Evolutionary conservation across 768 basidiomycete species (phyloP).

Genomic region (Leccinum olivaceopallidum): DNA sequence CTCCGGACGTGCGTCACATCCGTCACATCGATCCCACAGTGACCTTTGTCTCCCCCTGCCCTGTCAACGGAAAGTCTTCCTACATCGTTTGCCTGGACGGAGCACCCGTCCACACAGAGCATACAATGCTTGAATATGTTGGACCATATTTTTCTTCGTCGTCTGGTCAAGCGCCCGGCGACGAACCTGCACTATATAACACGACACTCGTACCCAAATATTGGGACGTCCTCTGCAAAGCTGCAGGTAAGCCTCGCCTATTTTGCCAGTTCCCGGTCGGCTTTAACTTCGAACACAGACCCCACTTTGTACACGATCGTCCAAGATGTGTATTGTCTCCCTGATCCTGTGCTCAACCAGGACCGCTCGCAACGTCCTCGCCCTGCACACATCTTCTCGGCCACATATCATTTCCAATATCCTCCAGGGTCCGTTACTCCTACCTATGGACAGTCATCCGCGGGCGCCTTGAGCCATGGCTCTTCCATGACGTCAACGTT

Average conservation of each 20-base stretch:
- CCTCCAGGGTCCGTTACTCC: constrained; percentile 16
- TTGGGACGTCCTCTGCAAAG: constrained; percentile 60
- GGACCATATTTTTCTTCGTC: constrained; percentile 35
- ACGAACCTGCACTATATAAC: constrained; percentile 51
- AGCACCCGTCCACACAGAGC: constrained; percentile 52
- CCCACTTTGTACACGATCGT: constrained; percentile 65
- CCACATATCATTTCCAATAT: constrained; percentile 58
- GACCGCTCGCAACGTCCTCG: constrained; percentile 24
- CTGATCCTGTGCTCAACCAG: constrained; percentile 25
- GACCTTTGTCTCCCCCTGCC: constrained; percentile 54
- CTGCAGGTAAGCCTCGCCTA: constrained; percentile 44
- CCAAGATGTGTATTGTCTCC: constrained; percentile 53
- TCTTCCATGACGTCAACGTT: constrained; percentile 21
- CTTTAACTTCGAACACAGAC: constrained; percentile 42
- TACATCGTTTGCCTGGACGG: constrained; percentile 56
- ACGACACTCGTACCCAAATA: constrained; percentile 62
- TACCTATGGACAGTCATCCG: constrained; percentile 10
- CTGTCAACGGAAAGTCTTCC: constrained; percentile 51
- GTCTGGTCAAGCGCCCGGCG: constrained; percentile 23
- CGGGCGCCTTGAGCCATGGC: constrained; percentile 12
- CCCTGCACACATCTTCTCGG: constrained; percentile 49
- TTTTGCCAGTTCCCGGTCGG: neutral
- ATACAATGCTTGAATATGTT: constrained; percentile 35
- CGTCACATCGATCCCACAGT: constrained; percentile 65
- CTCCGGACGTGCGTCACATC: constrained; percentile 45